A percentile compares a stretch with the other conserved stretches of the same genome.
Evolutionary conservation across 2,329 filamentous ascomycete species (phyloP).

Genomic region (Diaporthe humulicola): DNA sequence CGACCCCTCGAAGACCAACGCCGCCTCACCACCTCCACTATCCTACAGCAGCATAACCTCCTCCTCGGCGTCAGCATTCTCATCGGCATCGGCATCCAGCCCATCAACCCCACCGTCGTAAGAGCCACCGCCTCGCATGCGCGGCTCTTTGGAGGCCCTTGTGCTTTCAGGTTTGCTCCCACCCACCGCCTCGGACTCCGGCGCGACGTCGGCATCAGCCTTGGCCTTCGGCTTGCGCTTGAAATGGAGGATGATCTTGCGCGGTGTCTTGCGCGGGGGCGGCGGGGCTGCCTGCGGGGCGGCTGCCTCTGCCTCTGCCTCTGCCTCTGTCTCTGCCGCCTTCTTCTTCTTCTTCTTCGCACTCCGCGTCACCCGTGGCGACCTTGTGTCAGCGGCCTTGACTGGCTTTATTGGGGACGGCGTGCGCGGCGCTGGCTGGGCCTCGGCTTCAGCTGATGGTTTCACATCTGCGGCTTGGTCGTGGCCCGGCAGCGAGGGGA

Average conservation of each 20-base stretch:
- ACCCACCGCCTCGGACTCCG: background rate
- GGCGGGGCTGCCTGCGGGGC: background rate
- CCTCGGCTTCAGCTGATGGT: background rate
- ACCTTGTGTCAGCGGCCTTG: background rate
- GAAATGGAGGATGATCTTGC: conserved; percentile 19
- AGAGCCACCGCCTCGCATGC: too few species aligned
- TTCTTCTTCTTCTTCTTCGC: background rate
- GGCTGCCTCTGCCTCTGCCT: background rate
- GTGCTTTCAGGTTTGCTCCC: background rate
- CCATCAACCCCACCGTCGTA: background rate
- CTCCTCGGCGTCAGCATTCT: conserved; percentile 6
- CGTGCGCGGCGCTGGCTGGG: background rate
- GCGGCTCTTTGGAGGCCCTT: background rate
- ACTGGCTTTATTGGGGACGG: background rate
- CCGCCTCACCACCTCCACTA: background rate
- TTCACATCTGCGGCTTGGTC: background rate
- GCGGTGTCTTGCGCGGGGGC: background rate
- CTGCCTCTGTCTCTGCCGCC: background rate
- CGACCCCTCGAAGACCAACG: background rate
- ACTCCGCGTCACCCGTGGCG: background rate
- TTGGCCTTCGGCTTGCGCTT: background rate
- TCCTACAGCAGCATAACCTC: conserved; percentile 24
- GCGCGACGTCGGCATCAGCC: background rate
- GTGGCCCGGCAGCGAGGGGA: background rate
- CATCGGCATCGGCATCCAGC: background rate